Conservation (phyloP, 352 stramenopile species). For the Phytopythium delawarense region DNA sequence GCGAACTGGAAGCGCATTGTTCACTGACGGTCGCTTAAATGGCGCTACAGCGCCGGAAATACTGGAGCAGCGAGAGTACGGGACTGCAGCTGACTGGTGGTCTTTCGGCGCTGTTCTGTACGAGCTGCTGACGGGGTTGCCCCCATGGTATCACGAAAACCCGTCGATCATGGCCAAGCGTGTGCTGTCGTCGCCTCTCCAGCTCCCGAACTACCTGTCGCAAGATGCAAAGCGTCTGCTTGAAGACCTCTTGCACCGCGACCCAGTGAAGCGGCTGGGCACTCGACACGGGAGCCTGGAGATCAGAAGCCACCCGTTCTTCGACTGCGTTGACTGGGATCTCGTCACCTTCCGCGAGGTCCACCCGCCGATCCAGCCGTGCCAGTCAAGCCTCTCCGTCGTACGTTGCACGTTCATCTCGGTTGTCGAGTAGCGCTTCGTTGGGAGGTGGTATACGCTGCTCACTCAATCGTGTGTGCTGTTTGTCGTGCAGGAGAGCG, state of each 20-base stretch:
- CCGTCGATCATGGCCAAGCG: constrained; percentile 37
- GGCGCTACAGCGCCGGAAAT: constrained; percentile 55
- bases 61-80: constrained; percentile 56
- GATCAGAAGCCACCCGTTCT: constrained; percentile 63
- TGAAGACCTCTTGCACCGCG: constrained; percentile 34
- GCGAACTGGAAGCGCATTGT: neutral
- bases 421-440: neutral
- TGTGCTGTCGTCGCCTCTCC: constrained; percentile 49
- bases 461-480: neutral
- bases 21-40: neutral
- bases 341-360: constrained; percentile 56
- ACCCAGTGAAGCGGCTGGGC: constrained; percentile 49
- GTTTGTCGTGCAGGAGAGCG: constrained; percentile 32
- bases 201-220: constrained; percentile 52
- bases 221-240: constrained; percentile 46
- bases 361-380: constrained; percentile 63
- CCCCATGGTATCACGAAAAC: constrained; percentile 75
- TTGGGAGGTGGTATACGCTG: neutral
- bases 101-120: constrained; percentile 73
- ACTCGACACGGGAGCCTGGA: constrained; percentile 43
- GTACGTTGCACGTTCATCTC: constrained; percentile 21
- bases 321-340: constrained; percentile 60
- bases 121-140: constrained; percentile 72
- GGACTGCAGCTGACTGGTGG: constrained; percentile 80
- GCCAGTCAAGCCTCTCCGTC: constrained; percentile 32